Evolutionary conservation across 2,329 filamentous ascomycete species (phyloP), one percentile per base, ranked within the genome.

Genomic region (Ascocoryne sarcoides): DNA sequence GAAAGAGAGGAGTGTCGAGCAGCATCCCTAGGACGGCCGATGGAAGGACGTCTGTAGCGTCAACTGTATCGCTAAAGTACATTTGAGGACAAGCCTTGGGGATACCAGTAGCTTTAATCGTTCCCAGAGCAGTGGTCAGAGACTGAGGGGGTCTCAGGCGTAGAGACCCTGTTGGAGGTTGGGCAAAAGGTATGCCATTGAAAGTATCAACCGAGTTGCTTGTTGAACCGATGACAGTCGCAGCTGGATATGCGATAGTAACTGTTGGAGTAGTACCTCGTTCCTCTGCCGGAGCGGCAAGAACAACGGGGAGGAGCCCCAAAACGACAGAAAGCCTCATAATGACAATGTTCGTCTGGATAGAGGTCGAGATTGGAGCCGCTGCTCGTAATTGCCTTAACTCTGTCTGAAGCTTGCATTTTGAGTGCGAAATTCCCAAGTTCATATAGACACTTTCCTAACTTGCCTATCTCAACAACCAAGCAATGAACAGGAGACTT

Each of bases 1-100:
- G 72, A 32, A 83, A 71, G 5, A 83, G 54, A 0, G 77, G 76
- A 1, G 70, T 64, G 48, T 75, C 62, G n/a, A 71, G 43, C 1
- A 82, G 48, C 7, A 67, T 52, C 1, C 69, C 71, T 0, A 79
- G 47, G 1, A 75, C 58, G 5, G 68, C 56, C 1, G 61, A 46
- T 4, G 56, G 51, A 12, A 65, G 57, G 9, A 56, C 49, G 38
- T 64, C 61, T 5, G 58, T 55, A 62, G 19, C 16, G 8, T 12
- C 15, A 10, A 16, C 32, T 5, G 19, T 66, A 5, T 70, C 66
- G 9, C 74, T 75, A 48, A 81, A 67, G 47, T 73, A 68, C 64
- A 88, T 81, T 55, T 89, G 84, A 1, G 85, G 84, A 51, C 84
- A 92, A 7, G 80, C 70, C 7, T 68, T 70, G 0, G 79, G 70